Base-by-base conservation (phyloP, 2,329 filamentous ascomycete species). In the Fonsecaea nubica region DNA sequence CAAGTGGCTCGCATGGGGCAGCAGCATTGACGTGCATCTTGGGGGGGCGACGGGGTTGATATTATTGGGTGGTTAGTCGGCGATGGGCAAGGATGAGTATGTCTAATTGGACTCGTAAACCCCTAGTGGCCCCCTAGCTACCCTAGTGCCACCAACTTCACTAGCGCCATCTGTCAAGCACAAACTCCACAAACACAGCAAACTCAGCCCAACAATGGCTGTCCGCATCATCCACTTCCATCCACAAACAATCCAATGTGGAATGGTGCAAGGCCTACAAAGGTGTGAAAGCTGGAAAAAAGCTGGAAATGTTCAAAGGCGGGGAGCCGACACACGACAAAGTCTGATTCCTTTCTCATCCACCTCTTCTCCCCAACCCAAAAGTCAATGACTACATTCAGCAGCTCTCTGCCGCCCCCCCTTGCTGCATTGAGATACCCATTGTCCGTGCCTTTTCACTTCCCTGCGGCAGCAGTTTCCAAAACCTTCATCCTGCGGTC, bases 141-240 rank as follows among this genome's bases (percentile, higher is more conserved):
- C 8, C 18, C 45, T 50, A 50, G 18, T 9, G 1, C 2, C 2
- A 50, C 18, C 30, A 30, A 18, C 2, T 6, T 9, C 0, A 30
- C 45, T 50, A 50, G 45, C 18, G 45, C 18, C 45, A 50, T 25
- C 45, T 50, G 45, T 50, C 45, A 50, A 50, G 18, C 21, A 13
- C 45, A 50, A 50, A 50, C 45, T 50, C 45, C 21, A 50, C 45
- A 50, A 50, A 50, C 45, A 25, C 18, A 50, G 45, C 45, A 50
- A 50, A 50, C 45, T 50, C 30, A 32, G 30, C 30, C 30, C 6
- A 32, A 32, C 30, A 32, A 32, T 50, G 8, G 6, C 6, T 15
- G 4, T 18, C 40, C 6, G 5, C 40, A 8, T n/a, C n/a, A 9
- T 18, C 40, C 40, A 7, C 40, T 13, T 4, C 15, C 15, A 5